Percentiles rank a stretch among this genome's conserved stretches.
phyloP scores from a whole-genome alignment of 108 stramenopile species.

The Discostella pseudostelligera region DNA sequence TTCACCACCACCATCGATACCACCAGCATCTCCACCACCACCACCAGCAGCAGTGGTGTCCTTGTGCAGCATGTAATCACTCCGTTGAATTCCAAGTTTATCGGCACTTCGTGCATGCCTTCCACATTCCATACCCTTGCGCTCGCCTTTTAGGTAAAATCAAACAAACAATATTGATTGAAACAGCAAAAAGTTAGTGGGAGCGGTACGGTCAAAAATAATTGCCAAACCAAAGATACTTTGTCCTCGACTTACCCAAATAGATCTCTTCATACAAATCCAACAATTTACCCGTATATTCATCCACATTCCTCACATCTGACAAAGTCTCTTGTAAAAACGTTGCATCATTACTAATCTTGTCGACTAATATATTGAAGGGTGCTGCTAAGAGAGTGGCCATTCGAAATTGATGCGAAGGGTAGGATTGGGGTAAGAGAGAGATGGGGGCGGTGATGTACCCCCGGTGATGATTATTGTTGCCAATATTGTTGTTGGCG shows the following conservation, averaged over 20 bases:
- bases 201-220: too few species aligned
- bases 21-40: too few species aligned
- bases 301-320: conserved; percentile 71
- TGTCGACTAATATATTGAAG: conserved; percentile 87
- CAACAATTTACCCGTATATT: conserved; percentile 84
- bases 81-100: conserved; percentile 86
- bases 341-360: conserved; percentile 74
- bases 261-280: conserved; percentile 78
- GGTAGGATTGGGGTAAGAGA: conserved; percentile 80
- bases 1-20: conserved; percentile 17
- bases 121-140: conserved; percentile 23
- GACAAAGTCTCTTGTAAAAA: conserved; percentile 68
- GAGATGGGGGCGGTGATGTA: conserved; percentile 89
- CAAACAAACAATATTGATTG: too few species aligned
- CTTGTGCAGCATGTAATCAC: conserved; percentile 96
- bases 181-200: too few species aligned
- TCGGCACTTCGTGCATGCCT: conserved; percentile 54
- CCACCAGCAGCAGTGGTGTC: neutral
- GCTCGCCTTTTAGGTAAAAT: conserved; percentile 11
- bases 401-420: conserved; percentile 57
- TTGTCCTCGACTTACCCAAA: conserved; percentile 15
- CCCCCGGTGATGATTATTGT: too few species aligned
- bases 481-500: conserved; percentile 8
- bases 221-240: neutral
- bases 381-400: conserved; percentile 63